phyloP scores from a whole-genome alignment of 2,329 filamentous ascomycete genomes.

The Penicillium janthinellum region DNA sequence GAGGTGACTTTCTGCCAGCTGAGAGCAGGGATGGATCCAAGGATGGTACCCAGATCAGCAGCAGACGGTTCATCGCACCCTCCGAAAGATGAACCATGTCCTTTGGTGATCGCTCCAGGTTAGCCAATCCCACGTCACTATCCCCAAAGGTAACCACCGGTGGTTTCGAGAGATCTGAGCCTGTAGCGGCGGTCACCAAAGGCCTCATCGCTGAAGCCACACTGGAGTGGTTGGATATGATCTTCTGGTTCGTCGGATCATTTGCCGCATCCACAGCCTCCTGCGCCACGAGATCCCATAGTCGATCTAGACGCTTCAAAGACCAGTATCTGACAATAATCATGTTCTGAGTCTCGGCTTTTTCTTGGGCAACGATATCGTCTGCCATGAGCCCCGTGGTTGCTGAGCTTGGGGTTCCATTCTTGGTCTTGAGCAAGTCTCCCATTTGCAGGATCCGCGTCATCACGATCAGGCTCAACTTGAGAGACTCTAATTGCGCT shows the following conservation, averaged over 20 bases:
- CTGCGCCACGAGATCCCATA: conserved; percentile 40
- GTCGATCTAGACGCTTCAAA: conserved; percentile 37
- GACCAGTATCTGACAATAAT: conserved; percentile 49
- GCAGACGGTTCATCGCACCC: conserved; percentile 36
- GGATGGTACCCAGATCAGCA: conserved; percentile 27
- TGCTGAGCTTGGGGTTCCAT: conserved; percentile 16
- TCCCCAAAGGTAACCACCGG: conserved; percentile 37
- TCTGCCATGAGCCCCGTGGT: conserved; percentile 22
- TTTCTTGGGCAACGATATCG: conserved; percentile 42
- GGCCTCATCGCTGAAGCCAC: conserved; percentile 16
- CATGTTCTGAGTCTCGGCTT: conserved; percentile 47
- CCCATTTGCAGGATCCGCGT: conserved; percentile 43
- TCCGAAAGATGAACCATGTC: conserved; percentile 44
- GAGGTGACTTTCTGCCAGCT: conserved; percentile 7
- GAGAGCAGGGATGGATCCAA: conserved; percentile 27
- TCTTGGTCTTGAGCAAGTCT: conserved; percentile 32
- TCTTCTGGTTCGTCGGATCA: conserved; percentile 22
- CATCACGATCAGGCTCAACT: conserved; percentile 45
- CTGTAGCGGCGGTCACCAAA: conserved; percentile 17
- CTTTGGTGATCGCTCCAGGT: conserved; percentile 39
- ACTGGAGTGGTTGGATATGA: conserved; percentile 19
- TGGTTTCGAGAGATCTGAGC: conserved; percentile 28
- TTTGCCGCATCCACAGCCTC: conserved; percentile 35
- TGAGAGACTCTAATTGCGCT: conserved; percentile 45
- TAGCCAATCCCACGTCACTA: conserved; percentile 34